These are phyloP conservation scores for Monilinia vaccinii-corymbosi DNA, from an alignment of 2,329 filamentous ascomycete species.

Conservation along the genomic window DNA sequence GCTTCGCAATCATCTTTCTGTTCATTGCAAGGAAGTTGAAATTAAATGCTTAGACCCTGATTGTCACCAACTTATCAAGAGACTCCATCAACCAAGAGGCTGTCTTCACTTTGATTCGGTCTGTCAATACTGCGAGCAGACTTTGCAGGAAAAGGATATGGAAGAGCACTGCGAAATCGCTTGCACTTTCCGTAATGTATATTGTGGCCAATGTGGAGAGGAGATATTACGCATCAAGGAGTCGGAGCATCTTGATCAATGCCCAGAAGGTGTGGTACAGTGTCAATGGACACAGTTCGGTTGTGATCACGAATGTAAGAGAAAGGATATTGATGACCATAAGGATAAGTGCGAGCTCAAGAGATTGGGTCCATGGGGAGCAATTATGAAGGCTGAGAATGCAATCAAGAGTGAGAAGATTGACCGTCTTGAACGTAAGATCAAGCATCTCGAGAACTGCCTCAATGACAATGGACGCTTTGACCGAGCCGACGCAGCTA, in stretches of 20 bases:
- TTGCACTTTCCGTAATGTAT: slow-evolving; percentile 33
- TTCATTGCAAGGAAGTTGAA: slow-evolving; percentile 46
- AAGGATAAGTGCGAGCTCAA: slow-evolving; percentile 42
- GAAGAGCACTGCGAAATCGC: slow-evolving; percentile 38
- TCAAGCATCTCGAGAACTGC: slow-evolving; percentile 35
- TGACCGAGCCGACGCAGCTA: slow-evolving; percentile 18
- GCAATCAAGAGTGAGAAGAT: slow-evolving; percentile 35
- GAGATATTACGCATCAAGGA: slow-evolving; percentile 23
- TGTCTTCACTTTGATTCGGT: slow-evolving; percentile 45
- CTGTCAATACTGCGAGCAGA: slow-evolving; percentile 46
- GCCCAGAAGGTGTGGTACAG: slow-evolving; percentile 32
- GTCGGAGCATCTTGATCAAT: slow-evolving; percentile 34
- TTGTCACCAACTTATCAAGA: slow-evolving; percentile 43
- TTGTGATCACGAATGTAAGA: slow-evolving; percentile 36
- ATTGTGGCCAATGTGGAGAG: slow-evolving; percentile 24
- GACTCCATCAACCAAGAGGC: slow-evolving; percentile 40
- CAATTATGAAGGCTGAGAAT: slow-evolving; percentile 38
- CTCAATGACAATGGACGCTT: slow-evolving; percentile 24
- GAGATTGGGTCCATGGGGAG: slow-evolving; percentile 41
- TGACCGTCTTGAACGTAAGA: slow-evolving; percentile 34
- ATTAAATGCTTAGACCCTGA: slow-evolving; percentile 41
- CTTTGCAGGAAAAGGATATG: slow-evolving; percentile 37
- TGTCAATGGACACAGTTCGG: slow-evolving; percentile 43
- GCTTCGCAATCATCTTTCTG: slow-evolving; percentile 46
- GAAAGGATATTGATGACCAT: slow-evolving; percentile 38